Base-by-base conservation (phyloP, 768 basidiomycete genomes). In the Rhodocollybia butyracea region DNA sequence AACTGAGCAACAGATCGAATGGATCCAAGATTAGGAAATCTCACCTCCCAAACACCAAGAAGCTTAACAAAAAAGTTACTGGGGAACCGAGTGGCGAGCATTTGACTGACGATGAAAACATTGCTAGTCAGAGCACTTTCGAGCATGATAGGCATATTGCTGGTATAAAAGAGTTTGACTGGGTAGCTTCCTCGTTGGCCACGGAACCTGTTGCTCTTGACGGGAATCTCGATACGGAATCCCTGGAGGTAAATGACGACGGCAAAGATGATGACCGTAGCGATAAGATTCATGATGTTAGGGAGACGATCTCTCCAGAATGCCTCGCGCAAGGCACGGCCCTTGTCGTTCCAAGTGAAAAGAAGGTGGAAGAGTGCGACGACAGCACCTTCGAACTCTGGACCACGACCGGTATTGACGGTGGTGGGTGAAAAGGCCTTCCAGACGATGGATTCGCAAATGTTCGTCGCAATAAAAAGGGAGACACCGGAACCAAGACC, bases 101-200 rank as follows among this genome's bases (percentile, higher is more conserved):
- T 98, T 74, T 98, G 97, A 29, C 86, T 90, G 64, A 98, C 81
- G 71, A 98, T 91, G 76, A 94, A 98, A 29, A 99, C 86, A 70
- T 99, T 96, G 56, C 85, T 88, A 1, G 93, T 93, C 55, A 98
- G 76, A 13, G 95, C 95, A 13, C 84, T 86, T 75, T 98, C 91
- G 57, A 98, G 83, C 96, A 99, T 99, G 79, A 99, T 98, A 55
- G 96, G 96, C 96, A 98, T 99, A 77, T 98, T 99, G 41, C 85
- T 89, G 15, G 97, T 98, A 75, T 98, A 99, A 77, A 99, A 98
- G 34, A 98, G 84, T 76, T 98, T 98, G 77, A 99, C 83, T 50
- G 97, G 97, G 77, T 98, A 98, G 13, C 84, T 83, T 39, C 92
- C 95, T 29, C 95, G 82, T 70, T 98, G 94, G n/a, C 97, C 97